These are phyloP conservation scores for Entomophthora muscae DNA, from an alignment of 371 early-diverging fungal species.

Conservation along the genomic window DNA sequence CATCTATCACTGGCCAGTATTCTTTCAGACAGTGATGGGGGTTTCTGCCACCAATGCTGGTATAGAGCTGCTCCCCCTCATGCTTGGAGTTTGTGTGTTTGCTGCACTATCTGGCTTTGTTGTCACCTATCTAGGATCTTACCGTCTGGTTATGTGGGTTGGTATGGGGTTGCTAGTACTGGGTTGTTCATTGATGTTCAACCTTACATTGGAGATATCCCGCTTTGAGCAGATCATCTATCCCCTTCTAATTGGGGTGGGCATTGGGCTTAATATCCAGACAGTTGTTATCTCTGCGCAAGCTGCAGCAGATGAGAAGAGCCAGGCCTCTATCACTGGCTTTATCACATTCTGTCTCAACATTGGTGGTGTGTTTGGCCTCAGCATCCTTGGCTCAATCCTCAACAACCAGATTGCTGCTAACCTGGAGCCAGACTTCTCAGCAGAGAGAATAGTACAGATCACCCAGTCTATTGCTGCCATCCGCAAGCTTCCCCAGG, in stretches of 20 bases:
- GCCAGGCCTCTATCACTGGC: slow-evolving; percentile 38
- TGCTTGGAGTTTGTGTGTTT: slow-evolving; percentile 1
- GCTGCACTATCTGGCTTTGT: background rate
- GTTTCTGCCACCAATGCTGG: background rate
- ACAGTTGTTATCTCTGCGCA: background rate
- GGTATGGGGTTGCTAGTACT: background rate
- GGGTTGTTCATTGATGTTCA: background rate
- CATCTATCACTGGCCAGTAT: slow-evolving; percentile 4
- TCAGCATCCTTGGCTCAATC: slow-evolving; percentile 32
- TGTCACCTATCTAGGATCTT: background rate
- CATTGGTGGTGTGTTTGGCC: slow-evolving; percentile 49
- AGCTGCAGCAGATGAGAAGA: slow-evolving; percentile 1
- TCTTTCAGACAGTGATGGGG: background rate
- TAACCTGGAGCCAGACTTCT: background rate
- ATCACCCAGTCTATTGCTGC: background rate
- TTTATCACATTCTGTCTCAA: slow-evolving; percentile 37
- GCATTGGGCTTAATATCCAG: slow-evolving; percentile 3
- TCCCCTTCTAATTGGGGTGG: background rate
- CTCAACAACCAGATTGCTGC: slow-evolving; percentile 23
- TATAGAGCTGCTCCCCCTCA: background rate
- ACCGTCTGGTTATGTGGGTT: background rate
- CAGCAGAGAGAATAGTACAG: background rate
- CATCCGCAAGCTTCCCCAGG: background rate
- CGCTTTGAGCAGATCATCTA: background rate
- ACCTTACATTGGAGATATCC: background rate